Evolutionary conservation across 805 yeast genomes (phyloP), one percentile per base, ranked within the genome.

Genomic region (Priceomyces carsonii): DNA sequence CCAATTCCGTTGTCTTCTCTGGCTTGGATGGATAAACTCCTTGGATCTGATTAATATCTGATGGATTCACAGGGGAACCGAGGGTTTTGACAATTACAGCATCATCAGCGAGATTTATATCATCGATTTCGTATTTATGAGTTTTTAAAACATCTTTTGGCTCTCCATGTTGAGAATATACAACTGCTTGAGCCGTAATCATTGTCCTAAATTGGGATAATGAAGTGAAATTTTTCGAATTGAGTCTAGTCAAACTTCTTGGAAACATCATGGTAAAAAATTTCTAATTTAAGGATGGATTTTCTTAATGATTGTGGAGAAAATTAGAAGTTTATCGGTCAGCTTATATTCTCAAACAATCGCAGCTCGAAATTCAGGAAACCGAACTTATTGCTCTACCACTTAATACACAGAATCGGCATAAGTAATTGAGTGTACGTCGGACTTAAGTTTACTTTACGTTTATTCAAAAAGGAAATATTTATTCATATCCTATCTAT

Each of bases 151-250:
- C 79, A 22, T 77, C 79, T 15, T 58, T 45, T 1, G 87, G 87
- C 26, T 75, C 80, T 13, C 95, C 95, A 51, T 85, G 82, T 10
- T 69, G 59, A 5, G 80, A 61, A 55, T 82, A 86, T 15, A 83
- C 73, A 24, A 85, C 78, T 6, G 93, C 85, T 47, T 75, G 77
- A 0, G 88, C 74, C 13, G 80, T 67, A 34, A 69, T 57, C 73
- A 68, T 67, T 25, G 56, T 52, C 40, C 61, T 43, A 13, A 32
- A 21, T 35, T 44, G 50, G 13, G 22, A 12, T 14, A 35, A 7
- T 20, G 38, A 25, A n/a, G 14, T 25, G 14, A 6, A 16, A 9
- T 13, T 17, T 18, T n/a, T 29, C 12, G 12, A 19, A 12, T 4
- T 16, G 24, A n/a, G 17, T 20, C 21, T 29, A 26, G 29, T 10